Evolutionary conservation across 2,329 filamentous ascomycete genomes (phyloP), one percentile per base, ranked within the genome.

Genomic region (Acrodontium crateriforme): DNA sequence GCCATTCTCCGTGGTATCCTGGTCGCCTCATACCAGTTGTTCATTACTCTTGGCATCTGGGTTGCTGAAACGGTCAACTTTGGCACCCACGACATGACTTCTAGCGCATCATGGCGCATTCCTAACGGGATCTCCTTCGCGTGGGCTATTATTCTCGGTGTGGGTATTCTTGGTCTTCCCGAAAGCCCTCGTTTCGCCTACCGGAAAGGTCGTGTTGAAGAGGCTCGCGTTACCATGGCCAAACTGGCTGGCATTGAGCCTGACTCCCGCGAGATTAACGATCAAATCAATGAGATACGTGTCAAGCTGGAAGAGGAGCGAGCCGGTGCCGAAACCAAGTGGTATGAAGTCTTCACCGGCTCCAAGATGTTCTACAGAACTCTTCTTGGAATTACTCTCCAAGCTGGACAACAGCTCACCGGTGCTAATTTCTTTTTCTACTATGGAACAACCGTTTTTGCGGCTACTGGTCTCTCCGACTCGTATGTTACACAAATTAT

Each of bases 61-160:
- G 55, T 71, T 9, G 74, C 77, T 6, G 70, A 74, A 6, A 59
- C 75, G 31, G 68, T 83, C 47, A 78, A 82, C 53, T 71, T 81
- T 37, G 50, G 72, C 13, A 79, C 76, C 14, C 64, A 70, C 14
- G 20, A 27, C 13, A 34, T 24, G 20, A 5, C 20, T 22, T 22
- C 20, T 8, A 43, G 36, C 26, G 42, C 40, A 16, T 39, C 42
- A 4, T 50, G 46, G 47, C 36, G 47, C 21, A 49, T 50, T 23
- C 43, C 46, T n/a, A 45, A 42, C 23, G 47, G 46, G 30, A 32
- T 50, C 24, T 44, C 41, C 3, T 49, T 49, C 37, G 32, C 47
- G 8, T 50, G 44, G 44, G 42, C 46, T 20, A 30, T 47, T n/a
- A 40, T 47, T 13, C 41, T 51, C n/a, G 47, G 44, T 25, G 41